Evolutionary conservation across 352 stramenopile species (phyloP), one percentile per base, ranked within the genome.

Genomic region (Phytophthora pistaciae): DNA sequence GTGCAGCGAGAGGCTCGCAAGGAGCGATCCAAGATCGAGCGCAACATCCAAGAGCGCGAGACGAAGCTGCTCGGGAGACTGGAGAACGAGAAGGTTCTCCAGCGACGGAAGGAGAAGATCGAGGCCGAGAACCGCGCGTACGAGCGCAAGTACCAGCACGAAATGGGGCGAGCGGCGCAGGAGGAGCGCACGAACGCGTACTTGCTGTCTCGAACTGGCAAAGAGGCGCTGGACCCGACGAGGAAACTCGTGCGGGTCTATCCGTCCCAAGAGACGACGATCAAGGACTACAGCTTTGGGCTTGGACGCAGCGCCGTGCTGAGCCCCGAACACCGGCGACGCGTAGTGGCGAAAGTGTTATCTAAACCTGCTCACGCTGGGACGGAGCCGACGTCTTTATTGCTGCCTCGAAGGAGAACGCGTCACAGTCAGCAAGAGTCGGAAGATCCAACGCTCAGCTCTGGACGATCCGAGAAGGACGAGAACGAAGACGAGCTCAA

Each of bases 221-320:
- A 82, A 36, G 84, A 92, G 62, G 75, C 83, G 5, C 71, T 93
- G 13, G 85, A 93, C 50, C 80, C 85, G 6, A 91, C 82, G 0
- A 81, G 85, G 7, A 91, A 91, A 57, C 56, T 74, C 2, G 84
- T 91, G 9, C 85, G 85, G 0, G 72, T 91, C 0, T 91, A 89
- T 59, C 85, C 87, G 8, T 93, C 85, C 2, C 87, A 94, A 60
- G 86, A 93, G 46, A 95, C 89, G 0, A 82, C 74, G 3, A 79
- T 95, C 13, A 85, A 86, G 36, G 88, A 95, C 66, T 38, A 82
- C 31, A 91, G 75, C 38, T 95, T 96, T 63, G 90, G 90, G 0
- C 62, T 93, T 0, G 89, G 89, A 2, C 77, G 64, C 16, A 89
- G 85, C 23, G 68, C 83, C 2, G 76, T 91, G 1, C 74, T 87